Conservation (phyloP, 768 basidiomycete species). For the Pleurotus salmoneostramineus region DNA sequence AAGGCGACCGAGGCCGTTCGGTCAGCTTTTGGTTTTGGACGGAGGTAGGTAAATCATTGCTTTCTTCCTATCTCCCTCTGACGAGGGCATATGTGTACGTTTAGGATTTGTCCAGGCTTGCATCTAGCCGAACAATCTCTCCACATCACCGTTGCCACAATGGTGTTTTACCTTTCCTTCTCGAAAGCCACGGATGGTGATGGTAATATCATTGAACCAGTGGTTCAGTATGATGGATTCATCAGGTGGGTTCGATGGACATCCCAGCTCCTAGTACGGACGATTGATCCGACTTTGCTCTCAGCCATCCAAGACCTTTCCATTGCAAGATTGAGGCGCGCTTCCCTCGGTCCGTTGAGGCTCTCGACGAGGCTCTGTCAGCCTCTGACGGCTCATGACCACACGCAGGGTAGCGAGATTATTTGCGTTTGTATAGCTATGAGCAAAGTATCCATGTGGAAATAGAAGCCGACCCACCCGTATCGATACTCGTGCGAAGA, state of each 20-base stretch:
- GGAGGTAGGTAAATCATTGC: constrained; percentile 11
- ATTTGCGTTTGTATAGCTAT: no score
- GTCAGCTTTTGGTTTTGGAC: constrained; percentile 17
- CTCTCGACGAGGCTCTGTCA: background rate
- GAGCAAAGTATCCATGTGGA: no score
- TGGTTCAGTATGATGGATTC: constrained; percentile 3
- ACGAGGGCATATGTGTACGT: no score
- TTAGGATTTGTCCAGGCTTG: constrained; percentile 14
- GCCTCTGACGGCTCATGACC: background rate
- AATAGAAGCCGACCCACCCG: background rate
- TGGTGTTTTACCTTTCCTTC: constrained; percentile 1
- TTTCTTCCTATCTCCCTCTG: background rate
- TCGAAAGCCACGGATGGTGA: background rate
- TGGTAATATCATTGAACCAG: background rate
- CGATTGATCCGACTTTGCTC: background rate
- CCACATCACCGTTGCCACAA: constrained; percentile 10
- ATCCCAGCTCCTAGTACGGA: background rate
- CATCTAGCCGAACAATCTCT: constrained; percentile 14
- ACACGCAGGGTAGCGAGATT: no score
- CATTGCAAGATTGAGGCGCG: constrained; percentile 1
- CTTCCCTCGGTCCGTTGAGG: constrained; percentile 18
- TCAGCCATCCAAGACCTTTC: constrained; percentile 1
- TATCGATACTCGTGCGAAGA: background rate
- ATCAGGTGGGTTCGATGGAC: background rate
- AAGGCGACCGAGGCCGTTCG: constrained; percentile 10